Percentiles rank a stretch among this genome's conserved stretches.
Conservation (phyloP, 805 yeast species). For the Teunomyces cretensis region DNA sequence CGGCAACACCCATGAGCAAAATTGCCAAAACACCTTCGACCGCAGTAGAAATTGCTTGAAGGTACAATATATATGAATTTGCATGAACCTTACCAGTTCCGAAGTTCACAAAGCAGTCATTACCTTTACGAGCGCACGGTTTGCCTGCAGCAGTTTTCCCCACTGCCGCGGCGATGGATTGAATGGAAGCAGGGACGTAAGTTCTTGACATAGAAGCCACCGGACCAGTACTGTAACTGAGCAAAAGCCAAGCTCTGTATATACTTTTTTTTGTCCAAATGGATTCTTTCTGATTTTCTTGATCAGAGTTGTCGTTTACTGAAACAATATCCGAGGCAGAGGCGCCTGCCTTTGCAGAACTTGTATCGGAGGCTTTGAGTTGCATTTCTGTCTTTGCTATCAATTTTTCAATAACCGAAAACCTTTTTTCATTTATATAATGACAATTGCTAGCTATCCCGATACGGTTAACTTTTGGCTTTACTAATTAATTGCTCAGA, state of each 20-base stretch:
- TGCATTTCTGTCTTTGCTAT: background rate
- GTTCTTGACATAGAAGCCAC: conserved; percentile 41
- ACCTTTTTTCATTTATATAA: too few relatives aligned
- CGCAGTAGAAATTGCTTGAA: conserved; percentile 37
- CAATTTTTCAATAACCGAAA: background rate
- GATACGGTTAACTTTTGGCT: too few relatives aligned
- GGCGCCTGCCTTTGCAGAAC: background rate
- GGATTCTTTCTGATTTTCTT: conserved; percentile 5
- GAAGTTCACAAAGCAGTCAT: conserved; percentile 37
- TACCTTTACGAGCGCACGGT: conserved; percentile 26
- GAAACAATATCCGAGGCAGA: background rate
- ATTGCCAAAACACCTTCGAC: conserved; percentile 38
- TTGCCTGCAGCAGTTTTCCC: conserved; percentile 27
- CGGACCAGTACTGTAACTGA: conserved; percentile 44
- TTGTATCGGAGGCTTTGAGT: background rate
- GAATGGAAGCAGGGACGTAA: conserved; percentile 41
- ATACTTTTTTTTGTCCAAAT: conserved; percentile 19
- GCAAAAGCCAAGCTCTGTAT: conserved; percentile 34
- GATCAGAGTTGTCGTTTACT: background rate
- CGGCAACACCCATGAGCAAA: conserved; percentile 40
- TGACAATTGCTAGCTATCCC: background rate
- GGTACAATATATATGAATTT: conserved; percentile 36
- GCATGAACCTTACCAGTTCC: conserved; percentile 34
- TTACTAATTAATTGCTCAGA: background rate
- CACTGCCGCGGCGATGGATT: conserved; percentile 31